Evolutionary conservation across 2,329 filamentous ascomycete genomes (phyloP).

Genomic region (Exophiala oligosperma): DNA sequence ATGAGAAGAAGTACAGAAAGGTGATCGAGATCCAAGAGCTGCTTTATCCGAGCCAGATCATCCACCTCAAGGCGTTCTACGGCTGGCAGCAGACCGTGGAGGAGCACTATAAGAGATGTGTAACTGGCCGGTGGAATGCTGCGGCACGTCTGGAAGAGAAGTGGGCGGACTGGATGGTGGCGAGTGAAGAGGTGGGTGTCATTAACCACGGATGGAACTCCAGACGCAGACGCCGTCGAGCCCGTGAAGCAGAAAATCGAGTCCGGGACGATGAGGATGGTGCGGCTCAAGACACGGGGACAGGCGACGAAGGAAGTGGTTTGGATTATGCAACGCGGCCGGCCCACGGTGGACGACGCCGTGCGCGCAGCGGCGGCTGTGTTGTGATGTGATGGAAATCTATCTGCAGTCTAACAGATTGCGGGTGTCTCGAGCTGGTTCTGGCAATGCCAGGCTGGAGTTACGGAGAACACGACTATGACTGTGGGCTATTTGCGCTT

Average conservation of each 20-base stretch:
- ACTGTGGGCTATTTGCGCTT: no score
- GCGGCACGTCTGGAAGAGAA: constrained; percentile 82
- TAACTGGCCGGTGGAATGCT: constrained; percentile 71
- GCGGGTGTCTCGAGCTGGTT: background rate
- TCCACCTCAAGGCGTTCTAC: constrained; percentile 89
- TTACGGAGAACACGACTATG: background rate
- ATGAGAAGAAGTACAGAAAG: constrained; percentile 21
- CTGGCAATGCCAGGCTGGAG: background rate
- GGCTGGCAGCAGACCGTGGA: constrained; percentile 94
- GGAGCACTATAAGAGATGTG: constrained; percentile 84
- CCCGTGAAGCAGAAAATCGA: constrained; percentile 75
- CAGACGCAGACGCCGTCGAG: constrained; percentile 71
- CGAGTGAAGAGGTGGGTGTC: constrained; percentile 77
- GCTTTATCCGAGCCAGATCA: constrained; percentile 73
- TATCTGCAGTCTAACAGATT: background rate
- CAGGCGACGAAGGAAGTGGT: constrained; percentile 35
- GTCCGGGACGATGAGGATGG: constrained; percentile 77
- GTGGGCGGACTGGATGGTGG: constrained; percentile 94
- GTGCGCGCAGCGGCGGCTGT: constrained; percentile 65
- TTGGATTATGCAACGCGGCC: constrained; percentile 28
- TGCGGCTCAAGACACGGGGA: constrained; percentile 20
- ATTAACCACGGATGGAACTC: constrained; percentile 57
- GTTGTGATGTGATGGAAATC: constrained; percentile 59
- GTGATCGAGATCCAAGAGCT: constrained; percentile 33
- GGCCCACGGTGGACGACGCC: constrained; percentile 49